Evolutionary conservation across 2,329 filamentous ascomycete species (phyloP).

Genomic region (Huntiella abstrusa): DNA sequence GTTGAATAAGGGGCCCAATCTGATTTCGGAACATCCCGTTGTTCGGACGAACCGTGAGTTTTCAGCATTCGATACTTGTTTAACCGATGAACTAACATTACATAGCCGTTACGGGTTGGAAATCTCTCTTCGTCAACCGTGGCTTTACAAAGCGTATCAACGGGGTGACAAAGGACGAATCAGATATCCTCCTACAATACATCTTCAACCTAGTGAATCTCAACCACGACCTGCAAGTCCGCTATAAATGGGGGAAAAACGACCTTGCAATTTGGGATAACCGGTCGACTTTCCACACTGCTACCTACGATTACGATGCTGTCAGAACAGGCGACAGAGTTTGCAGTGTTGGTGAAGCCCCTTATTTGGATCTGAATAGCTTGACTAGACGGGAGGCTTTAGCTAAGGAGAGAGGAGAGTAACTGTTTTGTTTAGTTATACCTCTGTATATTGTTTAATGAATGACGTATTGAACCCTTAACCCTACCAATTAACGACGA

Average conservation of each 20-base stretch:
- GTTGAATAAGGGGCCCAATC: conserved; percentile 33
- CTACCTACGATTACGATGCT: conserved; percentile 37
- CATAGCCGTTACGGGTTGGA: conserved; percentile 34
- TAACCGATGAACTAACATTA: neutral
- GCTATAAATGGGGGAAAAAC: conserved; percentile 33
- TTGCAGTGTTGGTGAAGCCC: conserved; percentile 34
- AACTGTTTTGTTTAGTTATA: neutral
- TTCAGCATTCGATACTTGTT: neutral
- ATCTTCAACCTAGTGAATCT: conserved; percentile 29
- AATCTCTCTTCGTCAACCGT: conserved; percentile 31
- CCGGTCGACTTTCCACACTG: conserved; percentile 35
- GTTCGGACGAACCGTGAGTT: conserved; percentile 34
- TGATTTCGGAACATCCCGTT: conserved; percentile 32
- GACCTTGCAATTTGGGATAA: conserved; percentile 20
- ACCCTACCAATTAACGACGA: too few relatives aligned
- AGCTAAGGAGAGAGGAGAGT: neutral
- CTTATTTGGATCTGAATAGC: conserved; percentile 32
- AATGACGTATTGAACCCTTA: neutral
- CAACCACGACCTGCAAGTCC: conserved; percentile 39
- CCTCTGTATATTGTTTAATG: neutral
- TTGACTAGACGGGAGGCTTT: conserved; percentile 16
- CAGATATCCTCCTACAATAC: conserved; percentile 29
- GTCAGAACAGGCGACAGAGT: conserved; percentile 31
- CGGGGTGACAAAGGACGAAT: conserved; percentile 34
- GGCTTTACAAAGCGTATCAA: conserved; percentile 36